Conservation (phyloP, 179 eudicot genomes). For the Silene coronaria region DNA sequence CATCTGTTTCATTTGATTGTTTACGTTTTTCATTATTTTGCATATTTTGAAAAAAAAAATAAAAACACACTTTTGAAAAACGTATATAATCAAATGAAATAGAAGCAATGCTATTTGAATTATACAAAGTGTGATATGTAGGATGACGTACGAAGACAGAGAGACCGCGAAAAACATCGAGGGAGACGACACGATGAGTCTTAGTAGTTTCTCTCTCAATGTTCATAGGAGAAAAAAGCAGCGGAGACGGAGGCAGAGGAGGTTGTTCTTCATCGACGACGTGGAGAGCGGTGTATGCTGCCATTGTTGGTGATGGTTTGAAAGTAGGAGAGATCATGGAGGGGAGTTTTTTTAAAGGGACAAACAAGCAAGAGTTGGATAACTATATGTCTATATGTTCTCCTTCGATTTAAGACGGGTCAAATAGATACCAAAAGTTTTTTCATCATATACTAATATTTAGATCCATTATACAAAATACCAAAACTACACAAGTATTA, state of each 20-base stretch:
- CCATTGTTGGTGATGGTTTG: slow-evolving; percentile 5
- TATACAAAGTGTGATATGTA: not conserved
- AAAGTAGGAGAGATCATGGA: not conserved
- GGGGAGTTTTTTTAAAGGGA: not conserved
- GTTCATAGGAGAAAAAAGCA: slow-evolving; percentile 9
- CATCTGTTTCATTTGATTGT: no score
- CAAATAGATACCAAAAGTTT: no score
- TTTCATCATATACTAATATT: no score
- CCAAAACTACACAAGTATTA: no score
- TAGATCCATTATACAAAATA: no score
- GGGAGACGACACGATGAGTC: slow-evolving; percentile 53
- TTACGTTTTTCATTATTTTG: no score
- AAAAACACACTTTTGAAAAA: no score
- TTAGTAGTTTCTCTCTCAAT: slow-evolving; percentile 23
- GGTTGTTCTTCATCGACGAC: slow-evolving; percentile 24
- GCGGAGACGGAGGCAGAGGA: not conserved
- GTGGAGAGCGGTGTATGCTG: slow-evolving; percentile 25
- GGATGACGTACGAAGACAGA: slow-evolving; percentile 49
- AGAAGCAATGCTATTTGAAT: not conserved
- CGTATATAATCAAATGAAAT: no score
- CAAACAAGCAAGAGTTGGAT: no score
- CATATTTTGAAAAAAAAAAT: no score
- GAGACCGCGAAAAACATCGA: slow-evolving; percentile 78
- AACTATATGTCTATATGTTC: no score
- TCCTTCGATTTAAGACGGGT: no score